phyloP scores from a whole-genome alignment of 1,284 basidiomycete species.

The Austroboletus olivaceoglutinosus region DNA sequence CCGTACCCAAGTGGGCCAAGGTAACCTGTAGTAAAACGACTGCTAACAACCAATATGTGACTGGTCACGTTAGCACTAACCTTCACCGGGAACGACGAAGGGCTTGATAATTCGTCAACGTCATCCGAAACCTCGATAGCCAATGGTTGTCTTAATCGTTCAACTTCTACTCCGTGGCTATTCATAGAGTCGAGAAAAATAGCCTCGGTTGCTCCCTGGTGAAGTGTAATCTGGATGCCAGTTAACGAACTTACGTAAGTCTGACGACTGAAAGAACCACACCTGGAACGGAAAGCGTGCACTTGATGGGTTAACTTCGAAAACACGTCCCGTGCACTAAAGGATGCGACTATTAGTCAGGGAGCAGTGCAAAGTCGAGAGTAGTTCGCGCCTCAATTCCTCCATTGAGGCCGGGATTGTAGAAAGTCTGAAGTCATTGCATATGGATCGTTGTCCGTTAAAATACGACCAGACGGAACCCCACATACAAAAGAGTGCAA shows the following conservation, averaged over 20 bases:
- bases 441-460: not conserved
- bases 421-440: conserved; percentile 55
- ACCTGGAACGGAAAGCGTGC: conserved; percentile 69
- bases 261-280: not conserved
- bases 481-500: not conserved
- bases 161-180: conserved; percentile 49
- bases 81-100: conserved; percentile 51
- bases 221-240: conserved; percentile 52
- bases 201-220: conserved; percentile 69
- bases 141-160: conserved; percentile 53
- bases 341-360: not conserved
- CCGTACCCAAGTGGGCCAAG: conserved; percentile 20
- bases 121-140: conserved; percentile 50
- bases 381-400: conserved; percentile 50
- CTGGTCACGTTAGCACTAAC: conserved; percentile 29
- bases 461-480: not conserved
- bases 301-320: conserved; percentile 55
- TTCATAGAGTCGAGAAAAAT: conserved; percentile 65
- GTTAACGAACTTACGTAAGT: not conserved
- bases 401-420: conserved; percentile 59
- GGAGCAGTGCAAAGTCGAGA: not conserved
- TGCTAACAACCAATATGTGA: not conserved
- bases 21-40: conserved; percentile 33
- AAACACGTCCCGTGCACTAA: conserved; percentile 57
- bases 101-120: conserved; percentile 40